phyloP scores from a whole-genome alignment of 805 yeast species.

The Schwanniomyces occidentalis region DNA sequence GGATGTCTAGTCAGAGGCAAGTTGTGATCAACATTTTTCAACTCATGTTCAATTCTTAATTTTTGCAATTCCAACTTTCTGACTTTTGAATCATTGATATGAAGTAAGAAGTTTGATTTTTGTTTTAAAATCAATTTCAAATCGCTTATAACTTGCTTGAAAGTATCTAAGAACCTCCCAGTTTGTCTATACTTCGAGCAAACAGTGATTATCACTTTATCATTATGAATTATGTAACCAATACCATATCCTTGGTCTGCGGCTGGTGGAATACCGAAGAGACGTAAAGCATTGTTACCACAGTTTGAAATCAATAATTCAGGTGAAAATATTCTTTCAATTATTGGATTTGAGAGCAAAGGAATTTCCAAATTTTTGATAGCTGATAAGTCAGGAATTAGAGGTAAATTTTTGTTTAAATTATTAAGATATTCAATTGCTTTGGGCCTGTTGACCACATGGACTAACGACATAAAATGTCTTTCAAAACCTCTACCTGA shows the following conservation, averaged over 20 bases:
- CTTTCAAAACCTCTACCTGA: conserved; percentile 71
- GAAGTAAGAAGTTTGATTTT: conserved; percentile 30
- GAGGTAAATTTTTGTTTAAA: conserved; percentile 34
- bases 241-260: conserved; percentile 90
- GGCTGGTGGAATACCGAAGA: conserved; percentile 92
- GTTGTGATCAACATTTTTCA: conserved; percentile 25
- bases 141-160: conserved; percentile 61
- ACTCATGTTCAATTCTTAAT: conserved; percentile 35
- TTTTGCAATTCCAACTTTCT: conserved; percentile 34
- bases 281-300: conserved; percentile 84
- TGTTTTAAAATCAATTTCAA: conserved; percentile 51
- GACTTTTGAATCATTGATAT: conserved; percentile 30
- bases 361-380: conserved; percentile 21
- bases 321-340: conserved; percentile 36
- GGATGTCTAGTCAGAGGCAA: conserved; percentile 25
- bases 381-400: conserved; percentile 20
- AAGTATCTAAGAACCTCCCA: conserved; percentile 68
- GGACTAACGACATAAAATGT: conserved; percentile 64
- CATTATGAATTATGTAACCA: conserved; percentile 82
- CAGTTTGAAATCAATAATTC: conserved; percentile 71
- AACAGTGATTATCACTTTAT: conserved; percentile 76
- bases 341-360: conserved; percentile 31
- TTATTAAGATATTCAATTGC: conserved; percentile 37
- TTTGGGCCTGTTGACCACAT: conserved; percentile 49
- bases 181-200: conserved; percentile 91